Conservation (phyloP, 2,329 filamentous ascomycete genomes). For the Akanthomyces uredinophilus region DNA sequence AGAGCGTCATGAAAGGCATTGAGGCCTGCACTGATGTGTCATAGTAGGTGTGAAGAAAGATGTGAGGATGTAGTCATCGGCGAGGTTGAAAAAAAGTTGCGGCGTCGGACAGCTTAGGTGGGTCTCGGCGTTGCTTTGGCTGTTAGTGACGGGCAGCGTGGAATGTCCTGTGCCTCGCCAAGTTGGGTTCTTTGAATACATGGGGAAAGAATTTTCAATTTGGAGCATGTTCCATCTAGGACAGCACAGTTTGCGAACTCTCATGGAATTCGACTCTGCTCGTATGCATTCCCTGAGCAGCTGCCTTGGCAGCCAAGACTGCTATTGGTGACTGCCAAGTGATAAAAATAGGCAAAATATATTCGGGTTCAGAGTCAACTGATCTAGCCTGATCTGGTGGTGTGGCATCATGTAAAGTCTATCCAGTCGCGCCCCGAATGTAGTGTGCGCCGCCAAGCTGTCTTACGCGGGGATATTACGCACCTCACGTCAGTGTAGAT, state of each 20-base stretch:
- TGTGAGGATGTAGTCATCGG: not conserved
- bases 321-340: too few relatives aligned
- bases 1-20: not conserved
- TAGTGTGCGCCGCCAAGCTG: not conserved
- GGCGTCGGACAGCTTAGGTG: not conserved
- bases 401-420: not conserved
- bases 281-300: too few relatives aligned
- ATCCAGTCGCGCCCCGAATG: not conserved
- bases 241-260: too few relatives aligned
- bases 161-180: not conserved
- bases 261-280: too few relatives aligned
- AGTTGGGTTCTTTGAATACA: not conserved
- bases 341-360: not conserved
- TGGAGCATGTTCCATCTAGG: too few relatives aligned
- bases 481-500: slow-evolving; percentile 6
- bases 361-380: too few relatives aligned
- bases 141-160: not conserved
- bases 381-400: not conserved
- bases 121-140: not conserved
- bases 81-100: slow-evolving; percentile 7
- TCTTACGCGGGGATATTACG: slow-evolving; percentile 6
- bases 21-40: not conserved
- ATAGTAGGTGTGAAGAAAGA: not conserved
- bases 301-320: too few relatives aligned
- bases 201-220: not conserved